Evolutionary conservation across 1,139 yeast genomes (phyloP).

Genomic region (Geotrichum restrictum): DNA sequence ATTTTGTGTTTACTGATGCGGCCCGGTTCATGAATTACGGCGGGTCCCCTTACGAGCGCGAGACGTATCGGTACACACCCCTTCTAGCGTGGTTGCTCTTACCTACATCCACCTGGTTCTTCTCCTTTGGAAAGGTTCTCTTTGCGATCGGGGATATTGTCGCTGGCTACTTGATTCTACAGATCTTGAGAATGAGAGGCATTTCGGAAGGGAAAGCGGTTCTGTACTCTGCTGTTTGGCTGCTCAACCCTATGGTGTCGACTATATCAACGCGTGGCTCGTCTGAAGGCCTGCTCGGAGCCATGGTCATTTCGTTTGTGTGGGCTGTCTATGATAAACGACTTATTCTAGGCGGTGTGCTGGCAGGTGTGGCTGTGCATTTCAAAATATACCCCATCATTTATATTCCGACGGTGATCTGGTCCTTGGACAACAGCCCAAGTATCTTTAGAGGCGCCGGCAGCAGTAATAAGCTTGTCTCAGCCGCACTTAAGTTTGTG

Average conservation of each 20-base stretch:
- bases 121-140: slow-evolving; percentile 72
- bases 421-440: slow-evolving; percentile 33
- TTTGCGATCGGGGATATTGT: slow-evolving; percentile 75
- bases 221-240: slow-evolving; percentile 63
- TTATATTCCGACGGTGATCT: slow-evolving; percentile 58
- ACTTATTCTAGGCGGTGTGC: slow-evolving; percentile 52
- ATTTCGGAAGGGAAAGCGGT: slow-evolving; percentile 38
- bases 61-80: slow-evolving; percentile 91
- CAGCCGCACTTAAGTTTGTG: slow-evolving; percentile 39
- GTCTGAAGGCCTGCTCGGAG: slow-evolving; percentile 84
- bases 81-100: slow-evolving; percentile 74
- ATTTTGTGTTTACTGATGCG: slow-evolving; percentile 89
- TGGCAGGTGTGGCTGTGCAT: slow-evolving; percentile 76
- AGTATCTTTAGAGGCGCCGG: slow-evolving; percentile 22
- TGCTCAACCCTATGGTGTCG: slow-evolving; percentile 90
- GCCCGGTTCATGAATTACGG: slow-evolving; percentile 61
- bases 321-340: slow-evolving; percentile 47
- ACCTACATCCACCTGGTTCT: slow-evolving; percentile 54
- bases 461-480: not conserved
- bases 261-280: slow-evolving; percentile 93
- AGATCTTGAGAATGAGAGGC: slow-evolving; percentile 29
- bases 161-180: slow-evolving; percentile 66
- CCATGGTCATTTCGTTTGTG: slow-evolving; percentile 58
- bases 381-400: slow-evolving; percentile 89
- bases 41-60: slow-evolving; percentile 72